Percentiles rank a stretch among this genome's conserved stretches.
Evolutionary conservation across 768 basidiomycete genomes (phyloP).

Genomic region (Russula brevipes): DNA sequence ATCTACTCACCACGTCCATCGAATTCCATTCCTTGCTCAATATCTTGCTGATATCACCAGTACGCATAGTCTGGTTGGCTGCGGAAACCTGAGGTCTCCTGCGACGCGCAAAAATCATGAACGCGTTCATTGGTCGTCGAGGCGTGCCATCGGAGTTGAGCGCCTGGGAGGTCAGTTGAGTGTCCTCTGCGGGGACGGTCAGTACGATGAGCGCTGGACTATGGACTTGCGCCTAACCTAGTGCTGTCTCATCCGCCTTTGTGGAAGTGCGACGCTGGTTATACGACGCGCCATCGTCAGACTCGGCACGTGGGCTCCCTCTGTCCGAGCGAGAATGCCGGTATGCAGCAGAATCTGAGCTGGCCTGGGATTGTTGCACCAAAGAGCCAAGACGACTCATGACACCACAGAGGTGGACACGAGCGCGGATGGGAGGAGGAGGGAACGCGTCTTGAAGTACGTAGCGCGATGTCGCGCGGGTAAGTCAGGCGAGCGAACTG

Average conservation of each 20-base stretch:
- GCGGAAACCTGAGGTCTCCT: slow-evolving; percentile 78
- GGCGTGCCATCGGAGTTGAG: slow-evolving; percentile 85
- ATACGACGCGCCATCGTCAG: slow-evolving; percentile 20
- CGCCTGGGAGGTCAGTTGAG: slow-evolving; percentile 63
- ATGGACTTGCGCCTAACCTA: slow-evolving; percentile 8
- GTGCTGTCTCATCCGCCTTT: slow-evolving; percentile 17
- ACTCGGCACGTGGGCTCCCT: slow-evolving; percentile 18
- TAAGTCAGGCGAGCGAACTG: slow-evolving; percentile 24
- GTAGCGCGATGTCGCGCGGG: slow-evolving; percentile 15
- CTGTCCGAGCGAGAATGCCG: slow-evolving; percentile 17
- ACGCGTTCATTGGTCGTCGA: slow-evolving; percentile 89
- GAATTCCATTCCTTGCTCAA: slow-evolving; percentile 81
- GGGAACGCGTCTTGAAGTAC: slow-evolving; percentile 16
- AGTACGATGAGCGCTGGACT: background rate
- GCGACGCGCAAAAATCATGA: slow-evolving; percentile 87
- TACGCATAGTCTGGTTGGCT: slow-evolving; percentile 86
- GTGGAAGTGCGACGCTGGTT: slow-evolving; percentile 9
- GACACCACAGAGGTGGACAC: slow-evolving; percentile 1
- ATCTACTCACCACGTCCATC: slow-evolving; percentile 60
- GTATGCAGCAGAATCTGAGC: slow-evolving; percentile 19
- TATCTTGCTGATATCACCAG: slow-evolving; percentile 86
- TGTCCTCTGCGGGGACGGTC: slow-evolving; percentile 17
- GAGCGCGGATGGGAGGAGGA: slow-evolving; percentile 5
- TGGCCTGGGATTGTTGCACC: slow-evolving; percentile 17
- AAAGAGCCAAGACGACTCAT: slow-evolving; percentile 25